Base-by-base conservation (phyloP, 805 yeast genomes). In the Cephaloascus albidus region DNA sequence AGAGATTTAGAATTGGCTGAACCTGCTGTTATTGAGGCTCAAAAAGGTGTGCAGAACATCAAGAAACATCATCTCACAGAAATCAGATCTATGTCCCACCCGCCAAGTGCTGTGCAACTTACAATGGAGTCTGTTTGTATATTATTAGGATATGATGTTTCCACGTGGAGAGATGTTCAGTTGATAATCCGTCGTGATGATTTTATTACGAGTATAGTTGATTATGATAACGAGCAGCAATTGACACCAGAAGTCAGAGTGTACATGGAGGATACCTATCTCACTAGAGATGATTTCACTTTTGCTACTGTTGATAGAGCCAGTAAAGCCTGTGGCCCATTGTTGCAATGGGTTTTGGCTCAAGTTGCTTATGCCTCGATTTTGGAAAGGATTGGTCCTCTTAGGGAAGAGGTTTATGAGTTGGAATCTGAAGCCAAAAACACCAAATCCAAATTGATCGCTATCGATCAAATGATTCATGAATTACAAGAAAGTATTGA, bases 251-350 rank as follows among this genome's bases (percentile, higher is more conserved):
- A 69, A 3, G 47, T 81, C n/a, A 61, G 86, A 27, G 49, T 59
- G 0, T 65, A 59, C 39, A 76, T 90, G 78, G 78, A 79, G 32
- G 45, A 55, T 1, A 66, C 64, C 2, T 90, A 83, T 50, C 57
- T 89, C 10, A 63, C 80, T 0, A 63, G 78, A 39, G 72, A 78
- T 0, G 81, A 76, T 38, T 89, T 74, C 54, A 85, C 74, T 33
- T 82, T 61, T 49, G 88, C 81, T 36, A 61, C 84, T 0, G 95
- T 86, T 0, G 76, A 84, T 49, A 66, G 97, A 32, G 97, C 97
- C 3, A 83, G 95, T 57, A 87, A 85, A 52, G 97, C 97, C 0
- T 87, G 97, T 62, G 97, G 96, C 0, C 97, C 97, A 0, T 61
- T 90, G 28, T 52, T 84, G 16, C 80, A 79, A 44, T 90, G 97